A percentile compares a stretch with the other conserved stretches of the same genome.
Evolutionary conservation across 345 rosid genomes (phyloP).

Genomic region (Hibiscus mutabilis): DNA sequence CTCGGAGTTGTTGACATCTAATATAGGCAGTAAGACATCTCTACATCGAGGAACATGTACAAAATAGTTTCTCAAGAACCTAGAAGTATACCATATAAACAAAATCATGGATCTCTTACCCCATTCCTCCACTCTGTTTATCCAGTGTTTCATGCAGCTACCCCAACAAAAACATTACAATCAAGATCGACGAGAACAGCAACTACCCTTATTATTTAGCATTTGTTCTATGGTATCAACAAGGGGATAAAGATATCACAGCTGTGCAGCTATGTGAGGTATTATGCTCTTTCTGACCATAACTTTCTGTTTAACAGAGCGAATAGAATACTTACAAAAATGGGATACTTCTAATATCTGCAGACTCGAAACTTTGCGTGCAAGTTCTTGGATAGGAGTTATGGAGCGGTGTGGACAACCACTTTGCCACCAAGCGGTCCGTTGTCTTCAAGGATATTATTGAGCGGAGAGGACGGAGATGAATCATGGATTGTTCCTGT

Average conservation of each 20-base stretch:
- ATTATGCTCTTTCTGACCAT: background rate
- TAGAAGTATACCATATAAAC: background rate
- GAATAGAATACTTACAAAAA: background rate
- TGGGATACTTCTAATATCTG: background rate
- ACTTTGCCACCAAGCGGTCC: slow-evolving; percentile 53
- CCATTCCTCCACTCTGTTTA: background rate
- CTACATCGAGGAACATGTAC: background rate
- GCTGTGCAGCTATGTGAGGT: slow-evolving; percentile 78
- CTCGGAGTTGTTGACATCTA: slow-evolving; percentile 50
- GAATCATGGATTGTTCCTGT: slow-evolving; percentile 60
- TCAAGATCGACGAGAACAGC: slow-evolving; percentile 65
- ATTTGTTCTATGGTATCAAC: slow-evolving; percentile 56
- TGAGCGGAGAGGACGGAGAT: slow-evolving; percentile 48
- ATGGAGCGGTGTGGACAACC: slow-evolving; percentile 29
- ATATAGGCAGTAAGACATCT: slow-evolving; percentile 47
- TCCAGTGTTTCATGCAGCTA: slow-evolving; percentile 61
- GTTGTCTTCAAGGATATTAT: slow-evolving; percentile 51
- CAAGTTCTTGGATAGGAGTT: slow-evolving; percentile 23
- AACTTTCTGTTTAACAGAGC: background rate
- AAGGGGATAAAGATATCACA: slow-evolving; percentile 57
- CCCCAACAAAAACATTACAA: slow-evolving; percentile 49
- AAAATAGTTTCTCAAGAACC: background rate
- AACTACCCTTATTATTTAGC: slow-evolving; percentile 54
- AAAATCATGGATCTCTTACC: slow-evolving; percentile 10
- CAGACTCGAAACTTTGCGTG: slow-evolving; percentile 48